Evolutionary conservation across 176 grass and related monocot species (phyloP), one percentile per base, ranked within the genome.

Genomic region (Paspalum notatum): DNA sequence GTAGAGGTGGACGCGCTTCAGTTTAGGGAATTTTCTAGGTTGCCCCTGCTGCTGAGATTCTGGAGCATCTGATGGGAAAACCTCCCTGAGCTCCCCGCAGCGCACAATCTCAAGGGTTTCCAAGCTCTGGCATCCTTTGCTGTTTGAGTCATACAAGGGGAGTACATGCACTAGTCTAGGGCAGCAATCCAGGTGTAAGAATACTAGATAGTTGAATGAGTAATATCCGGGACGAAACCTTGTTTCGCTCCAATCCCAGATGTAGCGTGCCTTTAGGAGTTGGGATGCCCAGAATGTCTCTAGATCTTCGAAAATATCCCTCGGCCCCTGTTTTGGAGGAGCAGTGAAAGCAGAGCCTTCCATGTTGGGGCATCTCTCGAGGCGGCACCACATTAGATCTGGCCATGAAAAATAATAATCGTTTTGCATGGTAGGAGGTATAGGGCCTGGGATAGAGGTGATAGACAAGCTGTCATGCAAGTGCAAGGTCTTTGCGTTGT

Each of bases 291-390:
- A 76, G 22, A 76, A 61, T 48, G 50, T 86, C 4, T 0, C 3
- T 5, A 86, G 2, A 0, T 0, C 0, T 0, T 0, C 0, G 1
- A 73, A 80, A 24, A 68, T 46, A 0, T 0, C 0, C 0, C 11
- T 0, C 0, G 16, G 1, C 0, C 0, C 0, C 15, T 0, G 1
- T 11, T 0, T 0, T 0, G 4, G 0, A 8, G 81, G 39, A 1
- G 9, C 0, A 84, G 18, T 18, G 82, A 84, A 77, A 58, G 79
- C 77, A 17, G 1, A 0, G 0, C 4, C 60, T 9, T 42, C 18
- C 24, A 86, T 8, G 49, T 50, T 48, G 7, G 77, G 61, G 7
- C 84, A 86, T 26, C 61, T 80, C 59, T 80, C 84, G 0, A 86
- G 3, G 47, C 10, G 18, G 41, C 76, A 86, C 47, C 16, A 24